Evolutionary conservation across 768 basidiomycete genomes (phyloP).

Genomic region (Hydnomerulius pinastri): DNA sequence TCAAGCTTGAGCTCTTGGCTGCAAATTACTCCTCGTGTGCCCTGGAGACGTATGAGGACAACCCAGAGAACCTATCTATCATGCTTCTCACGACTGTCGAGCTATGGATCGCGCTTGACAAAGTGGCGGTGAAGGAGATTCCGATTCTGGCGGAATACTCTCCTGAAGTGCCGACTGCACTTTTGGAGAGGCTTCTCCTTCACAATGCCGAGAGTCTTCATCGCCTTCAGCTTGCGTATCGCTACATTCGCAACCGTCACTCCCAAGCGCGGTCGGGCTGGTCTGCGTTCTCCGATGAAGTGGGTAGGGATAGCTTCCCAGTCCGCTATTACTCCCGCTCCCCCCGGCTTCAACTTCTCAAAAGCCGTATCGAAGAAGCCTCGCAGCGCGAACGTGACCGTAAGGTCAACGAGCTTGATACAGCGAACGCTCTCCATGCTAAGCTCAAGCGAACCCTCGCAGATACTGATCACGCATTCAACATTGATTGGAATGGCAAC

Average conservation of each 20-base stretch:
- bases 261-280: constrained; percentile 5
- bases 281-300: constrained; percentile 36
- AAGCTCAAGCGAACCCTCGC: constrained; percentile 12
- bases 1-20: constrained; percentile 23
- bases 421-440: constrained; percentile 22
- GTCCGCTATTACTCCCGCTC: constrained; percentile 38
- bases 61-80: constrained; percentile 41
- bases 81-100: constrained; percentile 44
- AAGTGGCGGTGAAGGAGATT: constrained; percentile 13
- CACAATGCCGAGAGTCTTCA: constrained; percentile 27
- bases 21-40: constrained; percentile 32
- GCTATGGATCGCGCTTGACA: constrained; percentile 41
- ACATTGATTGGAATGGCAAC: neutral
- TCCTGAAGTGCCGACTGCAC: constrained; percentile 31
- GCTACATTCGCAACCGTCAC: constrained; percentile 37
- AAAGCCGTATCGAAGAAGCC: constrained; percentile 28
- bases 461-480: constrained; percentile 6
- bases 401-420: constrained; percentile 32
- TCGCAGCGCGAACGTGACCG: constrained; percentile 20
- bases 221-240: constrained; percentile 27
- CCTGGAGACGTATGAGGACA: constrained; percentile 24
- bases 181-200: constrained; percentile 32
- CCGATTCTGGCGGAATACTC: constrained; percentile 33
- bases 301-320: constrained; percentile 26
- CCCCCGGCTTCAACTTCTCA: constrained; percentile 22